These are phyloP conservation scores for Vigna hirtella DNA, from an alignment of 306 rosid species.

Conservation along the genomic window DNA sequence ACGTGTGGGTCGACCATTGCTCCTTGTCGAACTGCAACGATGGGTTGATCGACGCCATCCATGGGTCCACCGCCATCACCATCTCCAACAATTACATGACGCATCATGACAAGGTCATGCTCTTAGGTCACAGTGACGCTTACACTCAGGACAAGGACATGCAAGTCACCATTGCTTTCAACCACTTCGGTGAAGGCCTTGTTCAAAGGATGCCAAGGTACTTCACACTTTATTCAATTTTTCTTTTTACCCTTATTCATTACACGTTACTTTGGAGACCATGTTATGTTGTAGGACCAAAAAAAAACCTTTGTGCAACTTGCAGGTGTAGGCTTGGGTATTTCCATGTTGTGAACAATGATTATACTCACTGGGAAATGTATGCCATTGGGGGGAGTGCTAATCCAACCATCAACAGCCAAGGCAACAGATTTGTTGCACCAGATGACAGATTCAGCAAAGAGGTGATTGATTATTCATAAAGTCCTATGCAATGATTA, in stretches of 20 bases:
- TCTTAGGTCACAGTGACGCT: conserved; percentile 89
- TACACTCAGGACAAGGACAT: conserved; percentile 81
- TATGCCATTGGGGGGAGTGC: conserved; percentile 99
- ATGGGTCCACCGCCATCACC: conserved; percentile 85
- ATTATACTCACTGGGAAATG: conserved; percentile 99
- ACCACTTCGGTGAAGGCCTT: conserved; percentile 97
- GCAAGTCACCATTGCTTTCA: conserved; percentile 96
- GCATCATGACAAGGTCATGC: conserved; percentile 95
- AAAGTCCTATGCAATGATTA: background rate
- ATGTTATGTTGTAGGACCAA: no score
- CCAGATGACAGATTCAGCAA: conserved; percentile 83
- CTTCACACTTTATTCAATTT: background rate
- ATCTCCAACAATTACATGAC: conserved; percentile 93
- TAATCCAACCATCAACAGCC: conserved; percentile 86
- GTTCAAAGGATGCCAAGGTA: conserved; percentile 99
- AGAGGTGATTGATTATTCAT: conserved; percentile 58
- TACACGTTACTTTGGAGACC: no score
- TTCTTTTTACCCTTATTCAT: no score
- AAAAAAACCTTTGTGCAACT: background rate
- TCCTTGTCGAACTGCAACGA: conserved; percentile 81
- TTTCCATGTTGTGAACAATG: conserved; percentile 98
- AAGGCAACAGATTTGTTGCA: conserved; percentile 92
- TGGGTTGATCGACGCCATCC: conserved; percentile 87
- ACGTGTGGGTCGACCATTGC: conserved; percentile 91
- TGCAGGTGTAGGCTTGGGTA: conserved; percentile 94